Conservation (phyloP, 441 rosid genomes). For the Capsella rubella region DNA sequence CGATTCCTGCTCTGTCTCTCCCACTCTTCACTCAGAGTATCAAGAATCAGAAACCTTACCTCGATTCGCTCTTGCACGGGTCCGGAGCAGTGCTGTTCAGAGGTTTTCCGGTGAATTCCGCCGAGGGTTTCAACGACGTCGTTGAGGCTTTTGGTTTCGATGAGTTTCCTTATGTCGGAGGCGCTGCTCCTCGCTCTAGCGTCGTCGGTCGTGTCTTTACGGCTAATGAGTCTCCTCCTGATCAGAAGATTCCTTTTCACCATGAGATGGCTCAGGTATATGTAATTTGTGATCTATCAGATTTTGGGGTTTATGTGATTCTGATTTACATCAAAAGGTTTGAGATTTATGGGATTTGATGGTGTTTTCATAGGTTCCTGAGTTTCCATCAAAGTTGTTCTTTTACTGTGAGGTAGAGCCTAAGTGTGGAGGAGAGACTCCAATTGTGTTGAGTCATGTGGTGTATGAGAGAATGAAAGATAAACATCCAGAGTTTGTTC, state of each 20-base stretch:
- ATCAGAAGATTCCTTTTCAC: constrained; percentile 87
- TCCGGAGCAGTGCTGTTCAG: constrained; percentile 77
- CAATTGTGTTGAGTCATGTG: constrained; percentile 80
- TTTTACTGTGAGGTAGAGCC: constrained; percentile 93
- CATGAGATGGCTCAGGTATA: constrained; percentile 93
- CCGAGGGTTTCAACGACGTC: constrained; percentile 77
- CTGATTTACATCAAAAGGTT: not conserved
- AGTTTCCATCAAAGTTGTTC: constrained; percentile 88
- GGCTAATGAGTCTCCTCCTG: constrained; percentile 92
- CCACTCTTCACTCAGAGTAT: constrained; percentile 48
- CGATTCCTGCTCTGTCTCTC: constrained; percentile 39
- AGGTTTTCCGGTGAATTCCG: constrained; percentile 64
- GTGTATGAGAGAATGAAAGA: constrained; percentile 81
- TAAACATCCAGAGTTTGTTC: constrained; percentile 70
- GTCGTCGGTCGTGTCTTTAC: constrained; percentile 90
- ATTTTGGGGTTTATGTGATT: not conserved
- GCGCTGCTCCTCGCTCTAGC: constrained; percentile 83
- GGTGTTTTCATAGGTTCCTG: constrained; percentile 61
- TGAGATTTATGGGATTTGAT: constrained; percentile 1
- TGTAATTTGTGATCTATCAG: not conserved
- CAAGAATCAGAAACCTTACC: constrained; percentile 53
- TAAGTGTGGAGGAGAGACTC: constrained; percentile 89
- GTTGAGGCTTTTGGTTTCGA: constrained; percentile 86
- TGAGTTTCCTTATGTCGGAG: constrained; percentile 93
- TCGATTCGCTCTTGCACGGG: constrained; percentile 66